These are phyloP conservation scores for Monosporascus sp. DNA, from an alignment of 2,329 filamentous ascomycete species.

Conservation along the genomic window DNA sequence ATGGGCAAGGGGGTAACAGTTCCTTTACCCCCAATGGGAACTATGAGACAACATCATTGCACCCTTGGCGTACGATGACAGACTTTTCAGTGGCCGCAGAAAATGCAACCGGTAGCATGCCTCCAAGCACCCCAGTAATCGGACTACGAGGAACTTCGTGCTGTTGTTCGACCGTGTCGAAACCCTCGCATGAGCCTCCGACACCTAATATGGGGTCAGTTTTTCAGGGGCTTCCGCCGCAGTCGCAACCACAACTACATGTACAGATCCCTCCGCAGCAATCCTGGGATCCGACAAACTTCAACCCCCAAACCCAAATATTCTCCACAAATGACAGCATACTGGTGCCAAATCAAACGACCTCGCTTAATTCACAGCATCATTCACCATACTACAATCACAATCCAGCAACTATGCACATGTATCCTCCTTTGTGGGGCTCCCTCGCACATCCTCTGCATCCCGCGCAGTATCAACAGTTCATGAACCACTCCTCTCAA, in stretches of 20 bases:
- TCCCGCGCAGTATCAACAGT: conserved; percentile 47
- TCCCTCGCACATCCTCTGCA: conserved; percentile 44
- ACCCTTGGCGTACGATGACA: neutral
- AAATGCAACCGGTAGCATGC: neutral
- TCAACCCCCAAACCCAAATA: neutral
- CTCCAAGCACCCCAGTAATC: conserved; percentile 2
- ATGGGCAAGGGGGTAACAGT: neutral
- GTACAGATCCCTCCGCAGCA: neutral
- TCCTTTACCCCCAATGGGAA: neutral
- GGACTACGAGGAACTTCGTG: neutral
- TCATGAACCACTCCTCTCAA: conserved; percentile 37
- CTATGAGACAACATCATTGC: neutral
- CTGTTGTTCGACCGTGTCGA: neutral
- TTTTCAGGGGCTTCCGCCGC: conserved; percentile 4
- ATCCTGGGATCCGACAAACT: neutral
- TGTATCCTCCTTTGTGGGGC: neutral
- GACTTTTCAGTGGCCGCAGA: neutral
- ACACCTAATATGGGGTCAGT: neutral
- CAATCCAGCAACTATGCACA: neutral
- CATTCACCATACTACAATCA: neutral
- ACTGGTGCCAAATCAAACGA: neutral
- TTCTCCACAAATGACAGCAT: neutral
- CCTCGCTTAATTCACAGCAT: neutral
- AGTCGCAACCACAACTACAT: neutral
- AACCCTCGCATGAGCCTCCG: neutral